Evolutionary conservation across 176 grass and related monocot species (phyloP), one percentile per base, ranked within the genome.

Genomic region (Avena eriantha): DNA sequence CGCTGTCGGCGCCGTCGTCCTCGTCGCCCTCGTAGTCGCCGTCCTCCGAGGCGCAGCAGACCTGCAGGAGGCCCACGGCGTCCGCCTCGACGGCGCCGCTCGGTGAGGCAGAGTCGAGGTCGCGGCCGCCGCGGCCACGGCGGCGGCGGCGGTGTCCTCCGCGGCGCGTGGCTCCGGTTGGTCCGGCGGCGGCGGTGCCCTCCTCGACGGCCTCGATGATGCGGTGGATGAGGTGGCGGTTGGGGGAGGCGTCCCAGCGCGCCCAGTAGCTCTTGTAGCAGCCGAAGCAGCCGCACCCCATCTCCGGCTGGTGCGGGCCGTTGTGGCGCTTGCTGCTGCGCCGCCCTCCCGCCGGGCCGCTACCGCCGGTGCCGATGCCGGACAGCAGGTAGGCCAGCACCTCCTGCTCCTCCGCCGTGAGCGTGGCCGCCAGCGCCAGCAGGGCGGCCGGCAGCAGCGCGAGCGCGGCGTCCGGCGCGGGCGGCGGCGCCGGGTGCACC

Each of bases 251-350:
- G 76, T 98, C 95, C 95, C 95, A 98, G 57, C 91, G 85, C 56
- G 91, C 95, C 95, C 95, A 98, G 91, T 93, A 98, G 87, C 89
- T 91, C 96, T 98, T 98, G 90, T 98, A 98, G 89, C 96, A 98
- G 36, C 89, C 78, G 88, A 98, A 98, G 96, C 96, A 98, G n/a
- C 81, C 91, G 88, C 95, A 98, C 3, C 83, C 87, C 87, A 95
- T 89, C 86, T 98, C 91, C 8, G 93, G 93, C n/a, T 79, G 81
- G 79, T 95, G 96, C 0, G 86, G 24, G 29, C 86, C 75, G 45
- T 33, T 53, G 24, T 67, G 84, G 29, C 78, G 80, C 43, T 90
- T 67, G 29, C 1, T 8, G 15, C 88, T 64, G 54, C 84, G 73
- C 8, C 87, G 60, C 0, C 63, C 82, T 26, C 69, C 82, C 0